These are phyloP conservation scores for Wallacemonas sp. DNA, from an alignment of 208 protist genomes.

Conservation along the genomic window DNA sequence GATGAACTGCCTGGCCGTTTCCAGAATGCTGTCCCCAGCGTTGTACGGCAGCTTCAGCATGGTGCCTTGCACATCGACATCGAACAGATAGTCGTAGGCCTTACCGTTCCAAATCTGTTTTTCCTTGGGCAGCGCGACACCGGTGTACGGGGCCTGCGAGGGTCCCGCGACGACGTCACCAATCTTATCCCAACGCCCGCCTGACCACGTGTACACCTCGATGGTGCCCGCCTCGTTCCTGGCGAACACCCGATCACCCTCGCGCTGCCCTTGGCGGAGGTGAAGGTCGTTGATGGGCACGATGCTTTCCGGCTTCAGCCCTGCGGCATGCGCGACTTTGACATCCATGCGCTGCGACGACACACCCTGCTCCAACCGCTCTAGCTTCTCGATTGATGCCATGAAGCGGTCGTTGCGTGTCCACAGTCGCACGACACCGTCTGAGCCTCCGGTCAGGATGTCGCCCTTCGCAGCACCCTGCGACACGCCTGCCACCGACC, in stretches of 20 bases:
- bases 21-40: constrained; percentile 77
- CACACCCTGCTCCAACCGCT: constrained; percentile 43
- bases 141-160: constrained; percentile 30
- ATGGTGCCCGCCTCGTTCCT: constrained; percentile 51
- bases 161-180: constrained; percentile 90
- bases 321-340: constrained; percentile 24
- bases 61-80: constrained; percentile 84
- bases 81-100: constrained; percentile 95
- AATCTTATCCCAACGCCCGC: constrained; percentile 84
- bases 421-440: constrained; percentile 90
- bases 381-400: constrained; percentile 62
- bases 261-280: constrained; percentile 21
- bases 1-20: constrained; percentile 90
- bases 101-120: constrained; percentile 84
- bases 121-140: constrained; percentile 24
- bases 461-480: constrained; percentile 44
- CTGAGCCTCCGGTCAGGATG: constrained; percentile 76
- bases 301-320: constrained; percentile 30
- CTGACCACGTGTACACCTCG: constrained; percentile 78
- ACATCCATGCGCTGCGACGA: constrained; percentile 64
- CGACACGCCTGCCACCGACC: constrained; percentile 63
- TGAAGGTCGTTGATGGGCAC: constrained; percentile 47
- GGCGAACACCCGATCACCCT: constrained; percentile 67
- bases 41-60: constrained; percentile 93
- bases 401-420: constrained; percentile 51